Conservation (phyloP, 2,329 filamentous ascomycete genomes). For the Biscogniauxia marginata region DNA sequence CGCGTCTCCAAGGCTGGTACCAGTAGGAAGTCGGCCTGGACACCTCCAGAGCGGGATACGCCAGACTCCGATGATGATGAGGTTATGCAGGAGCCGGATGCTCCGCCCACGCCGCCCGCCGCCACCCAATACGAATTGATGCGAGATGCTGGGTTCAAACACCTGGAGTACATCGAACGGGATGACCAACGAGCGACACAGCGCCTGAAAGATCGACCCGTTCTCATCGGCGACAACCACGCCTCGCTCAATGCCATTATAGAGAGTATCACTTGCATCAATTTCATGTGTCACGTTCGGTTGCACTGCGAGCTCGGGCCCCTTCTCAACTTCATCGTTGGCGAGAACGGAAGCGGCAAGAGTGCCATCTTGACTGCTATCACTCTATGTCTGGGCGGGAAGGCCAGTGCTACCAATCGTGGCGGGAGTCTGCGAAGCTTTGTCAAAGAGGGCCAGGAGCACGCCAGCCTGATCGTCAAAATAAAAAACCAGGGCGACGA, state of each 20-base stretch:
- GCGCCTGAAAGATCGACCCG: conserved; percentile 52
- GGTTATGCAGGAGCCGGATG: conserved; percentile 25
- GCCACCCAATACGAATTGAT: conserved; percentile 62
- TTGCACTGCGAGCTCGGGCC: conserved; percentile 85
- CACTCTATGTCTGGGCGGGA: conserved; percentile 91
- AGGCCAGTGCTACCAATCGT: conserved; percentile 88
- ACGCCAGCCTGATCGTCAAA: conserved; percentile 72
- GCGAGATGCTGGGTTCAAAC: conserved; percentile 58
- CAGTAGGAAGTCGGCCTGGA: conserved; percentile 11
- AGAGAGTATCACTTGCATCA: conserved; percentile 80
- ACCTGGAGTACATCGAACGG: conserved; percentile 54
- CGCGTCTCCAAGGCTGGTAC: conserved; percentile 33
- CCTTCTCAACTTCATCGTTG: conserved; percentile 96
- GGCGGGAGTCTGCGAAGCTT: conserved; percentile 86
- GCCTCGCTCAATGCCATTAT: conserved; percentile 84
- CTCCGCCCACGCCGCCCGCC: conserved; percentile 36
- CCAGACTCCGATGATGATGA: conserved; percentile 33
- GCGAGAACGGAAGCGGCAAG: conserved; percentile 96
- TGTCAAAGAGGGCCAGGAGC: conserved; percentile 84
- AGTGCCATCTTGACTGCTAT: conserved; percentile 92
- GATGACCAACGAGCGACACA: conserved; percentile 67
- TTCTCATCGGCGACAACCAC: conserved; percentile 62
- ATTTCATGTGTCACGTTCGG: conserved; percentile 94
- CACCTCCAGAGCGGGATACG: conserved; percentile 20
- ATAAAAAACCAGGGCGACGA: conserved; percentile 88